A percentile compares a stretch with the other conserved stretches of the same genome.
Evolutionary conservation across 495 filamentous ascomycete species (phyloP).

Genomic region (Bathelium albidoporum): DNA sequence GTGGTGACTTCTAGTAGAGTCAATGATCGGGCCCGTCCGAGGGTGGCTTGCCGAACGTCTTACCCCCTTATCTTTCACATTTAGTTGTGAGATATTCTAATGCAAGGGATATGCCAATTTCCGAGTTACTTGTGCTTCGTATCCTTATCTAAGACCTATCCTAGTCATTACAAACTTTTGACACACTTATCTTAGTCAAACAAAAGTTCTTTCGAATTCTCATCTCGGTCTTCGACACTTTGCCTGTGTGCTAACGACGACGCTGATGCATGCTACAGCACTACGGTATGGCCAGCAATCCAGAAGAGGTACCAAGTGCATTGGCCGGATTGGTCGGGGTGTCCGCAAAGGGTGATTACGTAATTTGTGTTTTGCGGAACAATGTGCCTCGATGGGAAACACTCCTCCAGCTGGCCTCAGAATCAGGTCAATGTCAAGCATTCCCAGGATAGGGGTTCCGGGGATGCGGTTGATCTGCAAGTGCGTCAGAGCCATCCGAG

Average conservation of each 20-base stretch:
- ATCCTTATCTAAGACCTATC: background rate
- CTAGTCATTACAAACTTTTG: background rate
- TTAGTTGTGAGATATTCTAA: background rate
- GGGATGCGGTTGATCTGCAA: background rate
- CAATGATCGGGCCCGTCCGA: background rate
- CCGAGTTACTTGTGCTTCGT: background rate
- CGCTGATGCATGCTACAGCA: background rate
- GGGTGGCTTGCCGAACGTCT: background rate
- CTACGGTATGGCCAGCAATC: too few species aligned
- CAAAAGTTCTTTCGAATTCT: background rate
- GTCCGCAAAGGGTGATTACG: background rate
- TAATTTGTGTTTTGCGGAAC: background rate
- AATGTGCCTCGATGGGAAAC: background rate
- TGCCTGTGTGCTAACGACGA: background rate
- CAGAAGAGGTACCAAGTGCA: background rate
- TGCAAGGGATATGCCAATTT: background rate
- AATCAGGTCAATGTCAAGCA: background rate
- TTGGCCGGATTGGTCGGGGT: background rate
- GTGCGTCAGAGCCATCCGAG: background rate
- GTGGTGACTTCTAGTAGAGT: conserved; percentile 23
- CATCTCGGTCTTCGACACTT: background rate
- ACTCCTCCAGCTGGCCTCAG: background rate
- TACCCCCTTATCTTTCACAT: background rate
- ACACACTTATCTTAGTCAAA: background rate
- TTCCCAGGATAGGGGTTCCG: background rate